Conservation (phyloP, 345 rosid genomes). For the Eucalyptus caleyi region DNA sequence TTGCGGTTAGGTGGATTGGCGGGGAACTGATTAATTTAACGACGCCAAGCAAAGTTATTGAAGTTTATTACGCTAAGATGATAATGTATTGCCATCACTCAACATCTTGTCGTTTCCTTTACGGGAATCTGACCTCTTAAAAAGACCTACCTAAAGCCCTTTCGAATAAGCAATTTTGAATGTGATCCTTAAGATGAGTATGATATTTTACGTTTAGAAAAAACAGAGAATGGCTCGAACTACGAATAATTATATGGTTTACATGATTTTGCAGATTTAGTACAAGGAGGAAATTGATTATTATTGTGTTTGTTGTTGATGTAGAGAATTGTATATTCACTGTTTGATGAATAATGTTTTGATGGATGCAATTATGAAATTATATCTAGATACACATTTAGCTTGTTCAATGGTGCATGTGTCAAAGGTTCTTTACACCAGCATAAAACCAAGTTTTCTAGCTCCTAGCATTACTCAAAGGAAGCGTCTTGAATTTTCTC, state of each 20-base stretch:
- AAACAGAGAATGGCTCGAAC: neutral
- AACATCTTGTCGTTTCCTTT: neutral
- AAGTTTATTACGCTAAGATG: neutral
- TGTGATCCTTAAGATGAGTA: neutral
- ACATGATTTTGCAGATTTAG: neutral
- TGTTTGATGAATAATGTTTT: accelerated
- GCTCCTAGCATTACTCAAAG: neutral
- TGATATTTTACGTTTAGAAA: neutral
- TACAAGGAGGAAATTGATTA: neutral
- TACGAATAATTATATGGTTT: neutral
- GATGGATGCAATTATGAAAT: neutral
- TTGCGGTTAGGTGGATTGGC: neutral
- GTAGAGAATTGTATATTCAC: accelerated
- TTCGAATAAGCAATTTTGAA: neutral
- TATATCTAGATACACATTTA: neutral
- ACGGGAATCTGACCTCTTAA: neutral
- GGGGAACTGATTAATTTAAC: neutral
- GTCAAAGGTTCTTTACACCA: neutral
- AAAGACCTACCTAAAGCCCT: too few relatives aligned
- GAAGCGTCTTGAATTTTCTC: accelerated
- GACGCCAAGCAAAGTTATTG: neutral
- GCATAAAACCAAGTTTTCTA: accelerated
- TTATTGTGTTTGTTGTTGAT: accelerated
- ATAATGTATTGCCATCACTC: neutral
- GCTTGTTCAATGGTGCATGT: accelerated